Evolutionary conservation across 164 flowering plant species (phyloP), one percentile per base, ranked within the genome.

Genomic region (Vitis amurensis): DNA sequence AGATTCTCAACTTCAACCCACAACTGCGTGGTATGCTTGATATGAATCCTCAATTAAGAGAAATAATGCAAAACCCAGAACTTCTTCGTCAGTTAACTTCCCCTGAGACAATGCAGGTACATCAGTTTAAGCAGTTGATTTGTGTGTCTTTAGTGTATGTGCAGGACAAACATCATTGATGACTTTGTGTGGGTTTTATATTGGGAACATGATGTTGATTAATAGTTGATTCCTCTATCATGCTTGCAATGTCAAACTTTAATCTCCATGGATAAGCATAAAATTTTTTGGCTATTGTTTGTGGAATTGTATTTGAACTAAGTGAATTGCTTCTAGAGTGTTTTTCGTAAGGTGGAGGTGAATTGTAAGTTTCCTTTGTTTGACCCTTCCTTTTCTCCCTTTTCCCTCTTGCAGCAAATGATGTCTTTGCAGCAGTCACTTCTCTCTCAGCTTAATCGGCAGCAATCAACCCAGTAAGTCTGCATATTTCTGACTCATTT

Each of bases 391-490:
- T 47, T 53, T 11, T 23, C 27, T 23, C 27, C 17, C 11, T 61
- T 73, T 61, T 67, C 27, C 50, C 31, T 62, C 63, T 64, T 81
- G 81, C 83, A 89, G 93, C 93, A 86, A 84, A 64, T 87, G 17
- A 13, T 85, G 73, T 15, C 81, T 59, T 73, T 84, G n/a, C 93
- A 89, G 81, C 89, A 87, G 48, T 75, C 91, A 8, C 78, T 87
- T 59, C 30, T 86, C 37, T 79, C 89, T 37, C 84, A 77, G 60
- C 73, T 79, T 63, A 78, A 71, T 56, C 79, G 77, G 64, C 84
- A 76, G 50, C 87, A 75, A 14, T 51, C 87, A 59, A 73, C 68
- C 66, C 84, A 72, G 94, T 89, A 76, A 88, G 87, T 70, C 50
- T 13, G 37, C 2, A 59, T 29, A 55, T 2, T 14, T 55, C 37